Evolutionary conservation across 148 eudicot species (phyloP).

Genomic region (Silene uniflora): DNA sequence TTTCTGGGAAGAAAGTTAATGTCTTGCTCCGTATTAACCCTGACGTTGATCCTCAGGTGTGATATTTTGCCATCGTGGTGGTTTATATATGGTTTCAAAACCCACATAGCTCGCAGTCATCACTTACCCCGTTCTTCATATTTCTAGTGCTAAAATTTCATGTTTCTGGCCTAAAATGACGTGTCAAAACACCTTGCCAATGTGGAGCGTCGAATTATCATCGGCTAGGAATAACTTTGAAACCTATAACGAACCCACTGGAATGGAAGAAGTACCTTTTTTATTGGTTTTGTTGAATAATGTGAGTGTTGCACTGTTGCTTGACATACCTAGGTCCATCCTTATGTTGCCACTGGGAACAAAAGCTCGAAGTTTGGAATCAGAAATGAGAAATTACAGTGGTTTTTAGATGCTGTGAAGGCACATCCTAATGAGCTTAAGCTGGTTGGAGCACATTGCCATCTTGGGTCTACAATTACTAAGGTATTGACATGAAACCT

Average conservation of each 20-base stretch:
- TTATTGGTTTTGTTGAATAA: not conserved
- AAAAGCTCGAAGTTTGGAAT: slow-evolving; percentile 92
- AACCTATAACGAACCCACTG: too few species aligned
- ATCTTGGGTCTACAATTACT: slow-evolving; percentile 86
- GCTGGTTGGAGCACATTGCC: too few species aligned
- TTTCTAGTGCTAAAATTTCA: too few species aligned
- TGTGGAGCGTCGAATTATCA: too few species aligned
- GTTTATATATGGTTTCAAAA: not conserved
- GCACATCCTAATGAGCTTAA: too few species aligned
- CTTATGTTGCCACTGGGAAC: slow-evolving; percentile 94
- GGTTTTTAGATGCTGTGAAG: slow-evolving; percentile 97
- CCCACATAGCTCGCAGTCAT: not conserved
- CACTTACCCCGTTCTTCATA: too few species aligned
- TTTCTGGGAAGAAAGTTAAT: slow-evolving; percentile 77
- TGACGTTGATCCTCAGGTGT: slow-evolving; percentile 96
- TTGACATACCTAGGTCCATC: slow-evolving; percentile 50
- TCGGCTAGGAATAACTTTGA: too few species aligned
- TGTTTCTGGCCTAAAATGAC: too few species aligned
- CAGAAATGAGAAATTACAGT: slow-evolving; percentile 89
- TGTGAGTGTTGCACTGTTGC: not conserved
- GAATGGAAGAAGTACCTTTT: too few species aligned
- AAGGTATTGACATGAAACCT: slow-evolving; percentile 40
- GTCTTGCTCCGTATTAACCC: slow-evolving; percentile 95
- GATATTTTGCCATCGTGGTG: not conserved
- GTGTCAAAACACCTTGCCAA: too few species aligned